A percentile compares a stretch with the other conserved stretches of the same genome.
phyloP scores from a whole-genome alignment of 257 asterid species.

The Echium plantagineum region DNA sequence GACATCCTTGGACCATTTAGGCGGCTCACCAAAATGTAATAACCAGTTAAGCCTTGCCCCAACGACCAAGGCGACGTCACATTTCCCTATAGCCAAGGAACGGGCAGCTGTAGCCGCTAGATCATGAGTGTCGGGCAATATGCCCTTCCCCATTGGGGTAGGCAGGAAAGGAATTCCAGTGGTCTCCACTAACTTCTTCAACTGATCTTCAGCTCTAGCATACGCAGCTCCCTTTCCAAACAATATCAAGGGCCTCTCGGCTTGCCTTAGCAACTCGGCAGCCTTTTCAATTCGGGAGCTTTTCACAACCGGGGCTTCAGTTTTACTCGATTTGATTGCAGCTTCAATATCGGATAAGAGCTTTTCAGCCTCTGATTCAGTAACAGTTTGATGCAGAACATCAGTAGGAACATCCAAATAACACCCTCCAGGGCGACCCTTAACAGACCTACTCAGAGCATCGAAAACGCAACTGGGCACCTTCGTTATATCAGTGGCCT shows the following conservation, averaged over 20 bases:
- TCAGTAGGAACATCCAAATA: constrained; percentile 75
- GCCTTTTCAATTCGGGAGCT: constrained; percentile 39
- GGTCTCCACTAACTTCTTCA: constrained; percentile 45
- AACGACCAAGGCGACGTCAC: constrained; percentile 73
- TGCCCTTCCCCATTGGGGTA: constrained; percentile 90
- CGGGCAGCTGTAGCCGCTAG: constrained; percentile 85
- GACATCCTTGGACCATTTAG: constrained; percentile 78
- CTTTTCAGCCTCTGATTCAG: constrained; percentile 45
- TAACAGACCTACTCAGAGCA: constrained; percentile 43
- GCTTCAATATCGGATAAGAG: constrained; percentile 26
- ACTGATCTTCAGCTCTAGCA: constrained; percentile 53
- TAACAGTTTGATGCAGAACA: constrained; percentile 56
- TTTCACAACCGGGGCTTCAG: constrained; percentile 3
- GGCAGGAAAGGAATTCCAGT: constrained; percentile 86
- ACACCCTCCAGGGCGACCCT: constrained; percentile 78
- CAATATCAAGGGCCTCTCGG: constrained; percentile 84
- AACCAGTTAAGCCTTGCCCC: constrained; percentile 92
- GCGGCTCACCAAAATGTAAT: constrained; percentile 87
- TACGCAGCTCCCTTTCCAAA: constrained; percentile 86
- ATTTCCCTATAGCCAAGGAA: constrained; percentile 79
- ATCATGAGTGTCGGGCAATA: constrained; percentile 66
- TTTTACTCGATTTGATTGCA: too few relatives aligned
- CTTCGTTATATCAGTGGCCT: constrained; percentile 47
- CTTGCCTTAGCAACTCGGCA: constrained; percentile 50
- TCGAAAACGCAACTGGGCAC: constrained; percentile 56